phyloP scores from a whole-genome alignment of 2,329 filamentous ascomycete species.

The Trichothecium sympodiale region DNA sequence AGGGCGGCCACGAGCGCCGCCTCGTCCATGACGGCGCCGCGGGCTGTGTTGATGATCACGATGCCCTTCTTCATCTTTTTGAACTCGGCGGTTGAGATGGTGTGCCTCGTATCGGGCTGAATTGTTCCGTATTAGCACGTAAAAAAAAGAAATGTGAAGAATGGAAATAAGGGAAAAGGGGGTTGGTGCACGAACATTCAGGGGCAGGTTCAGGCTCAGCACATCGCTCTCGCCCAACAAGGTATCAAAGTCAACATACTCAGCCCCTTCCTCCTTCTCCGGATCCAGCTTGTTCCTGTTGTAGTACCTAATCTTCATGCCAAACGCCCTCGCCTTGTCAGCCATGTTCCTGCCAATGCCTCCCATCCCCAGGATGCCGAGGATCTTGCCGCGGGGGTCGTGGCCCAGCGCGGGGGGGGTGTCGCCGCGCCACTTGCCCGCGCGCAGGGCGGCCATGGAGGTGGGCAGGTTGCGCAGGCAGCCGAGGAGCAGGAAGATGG shows the following conservation, averaged over 20 bases:
- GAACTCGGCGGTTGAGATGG: constrained; percentile 62
- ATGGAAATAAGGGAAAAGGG: neutral
- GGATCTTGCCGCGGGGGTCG: constrained; percentile 66
- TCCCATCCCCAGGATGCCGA: constrained; percentile 79
- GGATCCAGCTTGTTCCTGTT: constrained; percentile 53
- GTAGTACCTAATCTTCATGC: constrained; percentile 65
- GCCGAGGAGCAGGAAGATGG: constrained; percentile 71
- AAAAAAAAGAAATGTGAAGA: neutral
- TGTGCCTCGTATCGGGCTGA: constrained; percentile 56
- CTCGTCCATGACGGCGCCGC: constrained; percentile 75
- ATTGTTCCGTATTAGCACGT: neutral
- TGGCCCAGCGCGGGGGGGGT: constrained; percentile 51
- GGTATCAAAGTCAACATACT: constrained; percentile 65
- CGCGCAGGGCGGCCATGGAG: constrained; percentile 53
- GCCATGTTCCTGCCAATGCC: constrained; percentile 73
- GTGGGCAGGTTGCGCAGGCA: constrained; percentile 64
- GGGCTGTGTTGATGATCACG: constrained; percentile 72
- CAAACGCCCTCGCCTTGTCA: constrained; percentile 62
- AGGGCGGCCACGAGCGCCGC: constrained; percentile 66
- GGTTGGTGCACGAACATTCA: constrained; percentile 53
- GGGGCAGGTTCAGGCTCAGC: constrained; percentile 66
- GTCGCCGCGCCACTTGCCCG: constrained; percentile 55
- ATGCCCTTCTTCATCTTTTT: constrained; percentile 67
- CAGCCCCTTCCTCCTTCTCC: constrained; percentile 45
- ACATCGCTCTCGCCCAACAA: constrained; percentile 62